These are phyloP conservation scores for Athelia sp. DNA, from an alignment of 1,284 basidiomycete species.

Conservation along the genomic window DNA sequence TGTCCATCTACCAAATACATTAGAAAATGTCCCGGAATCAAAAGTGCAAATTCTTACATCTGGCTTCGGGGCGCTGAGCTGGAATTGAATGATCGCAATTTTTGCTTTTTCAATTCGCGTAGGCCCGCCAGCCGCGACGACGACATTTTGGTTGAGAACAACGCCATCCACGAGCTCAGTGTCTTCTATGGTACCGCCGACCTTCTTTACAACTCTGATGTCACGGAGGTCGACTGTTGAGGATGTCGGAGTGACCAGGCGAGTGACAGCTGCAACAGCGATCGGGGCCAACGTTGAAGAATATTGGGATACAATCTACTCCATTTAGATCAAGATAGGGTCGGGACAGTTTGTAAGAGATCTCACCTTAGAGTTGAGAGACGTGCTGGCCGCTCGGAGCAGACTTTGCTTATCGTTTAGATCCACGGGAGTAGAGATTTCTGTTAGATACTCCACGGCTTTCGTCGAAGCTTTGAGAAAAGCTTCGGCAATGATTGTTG, in stretches of 20 bases:
- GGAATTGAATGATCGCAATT: conserved; percentile 98
- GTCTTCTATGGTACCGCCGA: conserved; percentile 99
- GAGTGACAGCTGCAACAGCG: conserved; percentile 93
- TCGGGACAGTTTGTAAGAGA: conserved; percentile 3
- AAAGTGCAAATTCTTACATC: conserved; percentile 58
- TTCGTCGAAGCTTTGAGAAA: conserved; percentile 92
- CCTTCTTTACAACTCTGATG: conserved; percentile 96
- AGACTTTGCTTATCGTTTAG: conserved; percentile 85
- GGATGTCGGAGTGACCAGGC: conserved; percentile 80
- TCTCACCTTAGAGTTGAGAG: conserved; percentile 90
- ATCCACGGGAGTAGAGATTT: conserved; percentile 92
- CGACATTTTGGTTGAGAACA: conserved; percentile 93
- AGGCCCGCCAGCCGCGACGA: conserved; percentile 88
- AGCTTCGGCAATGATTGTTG: conserved; percentile 94
- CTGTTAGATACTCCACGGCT: conserved; percentile 91
- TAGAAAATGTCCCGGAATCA: conserved; percentile 5
- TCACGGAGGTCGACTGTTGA: conserved; percentile 96
- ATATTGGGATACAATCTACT: conserved; percentile 97
- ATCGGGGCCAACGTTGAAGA: conserved; percentile 97
- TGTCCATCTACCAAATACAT: conserved; percentile 81
- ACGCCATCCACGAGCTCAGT: conserved; percentile 97
- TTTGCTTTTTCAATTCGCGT: conserved; percentile 98
- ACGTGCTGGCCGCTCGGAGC: conserved; percentile 91
- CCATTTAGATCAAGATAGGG: conserved; percentile 2
- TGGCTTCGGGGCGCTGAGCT: conserved; percentile 95